Percentiles rank a stretch among this genome's conserved stretches.
phyloP scores from a whole-genome alignment of 208 protist genomes.

The Leishmania tarentolae region DNA sequence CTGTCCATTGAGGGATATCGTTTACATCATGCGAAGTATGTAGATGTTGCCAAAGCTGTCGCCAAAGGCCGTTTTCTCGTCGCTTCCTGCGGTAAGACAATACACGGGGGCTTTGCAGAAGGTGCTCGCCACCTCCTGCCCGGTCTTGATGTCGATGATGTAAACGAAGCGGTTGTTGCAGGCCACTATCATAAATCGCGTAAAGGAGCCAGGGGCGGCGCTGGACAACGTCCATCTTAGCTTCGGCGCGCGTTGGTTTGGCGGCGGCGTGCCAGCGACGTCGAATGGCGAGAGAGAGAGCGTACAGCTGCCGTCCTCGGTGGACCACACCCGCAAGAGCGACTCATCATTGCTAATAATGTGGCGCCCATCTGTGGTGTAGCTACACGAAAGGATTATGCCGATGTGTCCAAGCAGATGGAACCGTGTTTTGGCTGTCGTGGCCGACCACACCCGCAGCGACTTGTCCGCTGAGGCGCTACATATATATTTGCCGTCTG shows the following conservation, averaged over 20 bases:
- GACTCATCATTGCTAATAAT: constrained; percentile 91
- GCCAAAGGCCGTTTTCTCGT: constrained; percentile 62
- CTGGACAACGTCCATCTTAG: constrained; percentile 81
- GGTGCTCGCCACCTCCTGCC: constrained; percentile 58
- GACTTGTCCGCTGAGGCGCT: constrained; percentile 85
- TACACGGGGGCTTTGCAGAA: constrained; percentile 91
- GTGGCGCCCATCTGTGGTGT: constrained; percentile 69
- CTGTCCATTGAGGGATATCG: not conserved
- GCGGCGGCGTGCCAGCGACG: constrained; percentile 46
- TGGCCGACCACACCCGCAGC: constrained; percentile 82
- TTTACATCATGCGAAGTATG: constrained; percentile 16
- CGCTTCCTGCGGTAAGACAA: constrained; percentile 69
- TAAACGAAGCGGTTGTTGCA: constrained; percentile 90
- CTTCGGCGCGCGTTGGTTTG: constrained; percentile 27
- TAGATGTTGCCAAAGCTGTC: constrained; percentile 93
- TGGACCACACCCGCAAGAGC: constrained; percentile 75
- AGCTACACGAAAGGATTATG: constrained; percentile 86
- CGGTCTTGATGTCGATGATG: constrained; percentile 71
- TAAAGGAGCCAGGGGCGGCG: constrained; percentile 77
- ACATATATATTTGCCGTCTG: constrained; percentile 71
- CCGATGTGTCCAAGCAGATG: constrained; percentile 74
- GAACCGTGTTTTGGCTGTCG: constrained; percentile 61
- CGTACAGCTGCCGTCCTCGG: constrained; percentile 57
- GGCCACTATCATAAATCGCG: constrained; percentile 68
- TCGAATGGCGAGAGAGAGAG: constrained; percentile 59